Conservation (phyloP, 169 alveolate species). For the Pseudocohnilembus persalinus region DNA sequence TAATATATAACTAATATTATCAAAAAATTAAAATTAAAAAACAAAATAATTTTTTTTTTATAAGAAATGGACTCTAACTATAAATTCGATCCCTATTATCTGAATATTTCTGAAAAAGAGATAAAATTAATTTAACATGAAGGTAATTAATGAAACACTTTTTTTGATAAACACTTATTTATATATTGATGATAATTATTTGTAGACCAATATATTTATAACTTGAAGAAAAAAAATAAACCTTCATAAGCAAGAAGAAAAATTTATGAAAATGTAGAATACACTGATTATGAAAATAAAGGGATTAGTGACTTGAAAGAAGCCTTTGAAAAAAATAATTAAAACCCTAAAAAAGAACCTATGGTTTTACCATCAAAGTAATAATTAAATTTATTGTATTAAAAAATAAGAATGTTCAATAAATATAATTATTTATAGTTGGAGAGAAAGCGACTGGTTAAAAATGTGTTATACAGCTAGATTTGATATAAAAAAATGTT, state of each 20-base stretch:
- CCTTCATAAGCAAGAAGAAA: slow-evolving; percentile 22
- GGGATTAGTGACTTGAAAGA: slow-evolving; percentile 15
- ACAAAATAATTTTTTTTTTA: too few species aligned
- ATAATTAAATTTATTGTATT: neutral
- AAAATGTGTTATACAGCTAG: slow-evolving; percentile 24
- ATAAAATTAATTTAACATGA: too few species aligned
- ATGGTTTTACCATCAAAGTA: slow-evolving; percentile 17
- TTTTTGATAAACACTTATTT: too few species aligned
- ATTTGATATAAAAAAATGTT: slow-evolving; percentile 19
- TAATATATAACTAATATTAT: too few species aligned
- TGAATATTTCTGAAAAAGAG: too few species aligned
- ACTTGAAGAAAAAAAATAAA: neutral
- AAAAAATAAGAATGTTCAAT: too few species aligned
- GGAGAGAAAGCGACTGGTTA: slow-evolving; percentile 23
- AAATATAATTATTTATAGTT: slow-evolving; percentile 4
- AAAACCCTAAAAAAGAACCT: neutral
- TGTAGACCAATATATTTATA: neutral
- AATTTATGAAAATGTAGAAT: slow-evolving; percentile 11
- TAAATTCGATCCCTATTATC: too few species aligned
- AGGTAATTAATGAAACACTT: too few species aligned
- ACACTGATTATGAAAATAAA: slow-evolving; percentile 10
- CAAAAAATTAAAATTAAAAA: too few species aligned
- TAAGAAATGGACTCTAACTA: too few species aligned
- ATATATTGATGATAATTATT: too few species aligned
- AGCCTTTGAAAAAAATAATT: neutral